Conservation (phyloP, 2,329 filamentous ascomycete genomes). For the Dactylella cylindrospora region DNA sequence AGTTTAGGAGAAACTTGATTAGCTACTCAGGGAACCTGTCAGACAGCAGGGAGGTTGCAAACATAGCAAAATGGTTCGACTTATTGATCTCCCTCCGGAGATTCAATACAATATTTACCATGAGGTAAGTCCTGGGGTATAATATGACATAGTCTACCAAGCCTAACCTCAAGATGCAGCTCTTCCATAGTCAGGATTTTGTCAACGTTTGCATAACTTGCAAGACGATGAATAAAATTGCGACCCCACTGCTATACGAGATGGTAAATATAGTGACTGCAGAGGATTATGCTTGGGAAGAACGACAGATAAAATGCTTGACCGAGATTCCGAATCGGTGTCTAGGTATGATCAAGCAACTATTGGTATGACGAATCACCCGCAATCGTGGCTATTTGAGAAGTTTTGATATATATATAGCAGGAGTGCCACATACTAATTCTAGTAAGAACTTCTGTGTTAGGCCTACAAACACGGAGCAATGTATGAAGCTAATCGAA, state of each 20-base stretch:
- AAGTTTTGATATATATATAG: too few relatives aligned
- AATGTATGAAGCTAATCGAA: constrained; percentile 30
- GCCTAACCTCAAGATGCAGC: constrained; percentile 1
- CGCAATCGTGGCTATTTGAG: too few relatives aligned
- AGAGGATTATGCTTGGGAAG: constrained; percentile 38
- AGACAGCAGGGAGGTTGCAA: too few relatives aligned
- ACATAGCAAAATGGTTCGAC: constrained; percentile 31
- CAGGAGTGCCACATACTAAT: too few relatives aligned
- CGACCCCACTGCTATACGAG: constrained; percentile 37
- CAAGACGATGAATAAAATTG: constrained; percentile 36
- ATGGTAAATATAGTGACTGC: constrained; percentile 41
- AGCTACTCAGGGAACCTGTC: too few relatives aligned
- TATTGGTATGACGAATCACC: constrained; percentile 20
- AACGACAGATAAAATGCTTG: constrained; percentile 28
- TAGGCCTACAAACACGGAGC: constrained; percentile 22
- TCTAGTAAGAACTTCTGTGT: constrained; percentile 28
- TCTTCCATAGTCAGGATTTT: constrained; percentile 40
- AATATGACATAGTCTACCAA: not conserved
- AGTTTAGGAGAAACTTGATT: too few relatives aligned
- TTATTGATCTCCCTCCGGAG: constrained; percentile 40
- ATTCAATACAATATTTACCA: constrained; percentile 42
- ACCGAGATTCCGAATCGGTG: constrained; percentile 21
- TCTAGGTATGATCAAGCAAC: constrained; percentile 25
- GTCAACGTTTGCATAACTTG: constrained; percentile 42
- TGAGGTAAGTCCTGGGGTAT: constrained; percentile 3